These are phyloP conservation scores for Glomus cerebriforme DNA, from an alignment of 192 early-diverging fungal genomes.

Conservation along the genomic window DNA sequence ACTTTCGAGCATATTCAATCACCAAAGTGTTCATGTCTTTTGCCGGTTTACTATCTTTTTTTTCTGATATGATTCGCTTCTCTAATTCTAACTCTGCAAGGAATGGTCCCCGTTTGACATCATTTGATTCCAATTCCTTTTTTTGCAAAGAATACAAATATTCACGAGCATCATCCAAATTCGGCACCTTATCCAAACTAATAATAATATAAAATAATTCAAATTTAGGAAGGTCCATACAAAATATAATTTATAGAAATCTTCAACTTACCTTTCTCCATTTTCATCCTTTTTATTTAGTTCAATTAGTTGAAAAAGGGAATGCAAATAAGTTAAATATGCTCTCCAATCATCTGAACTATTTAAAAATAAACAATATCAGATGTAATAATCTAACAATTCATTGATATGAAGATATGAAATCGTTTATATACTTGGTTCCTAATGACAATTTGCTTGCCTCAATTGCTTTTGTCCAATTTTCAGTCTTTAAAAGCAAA, in stretches of 20 bases:
- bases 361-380: neutral
- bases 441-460: conserved; percentile 33
- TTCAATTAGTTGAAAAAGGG: conserved; percentile 48
- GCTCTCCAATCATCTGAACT: conserved; percentile 78
- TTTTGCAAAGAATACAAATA: conserved; percentile 45
- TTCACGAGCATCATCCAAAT: conserved; percentile 42
- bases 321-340: conserved; percentile 63
- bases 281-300: conserved; percentile 41
- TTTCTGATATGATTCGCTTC: conserved; percentile 34
- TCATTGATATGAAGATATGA: neutral
- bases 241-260: neutral
- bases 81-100: conserved; percentile 69
- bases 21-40: neutral
- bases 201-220: neutral
- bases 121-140: conserved; percentile 39
- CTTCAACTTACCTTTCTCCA: neutral
- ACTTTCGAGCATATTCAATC: conserved; percentile 58
- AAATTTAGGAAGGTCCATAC: neutral
- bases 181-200: neutral
- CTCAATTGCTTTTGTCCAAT: conserved; percentile 39
- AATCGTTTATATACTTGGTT: conserved; percentile 20
- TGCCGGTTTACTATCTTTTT: conserved; percentile 35
- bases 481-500: conserved; percentile 52
- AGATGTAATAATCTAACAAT: neutral
- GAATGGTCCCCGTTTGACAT: conserved; percentile 68